A percentile compares a stretch with the other conserved stretches of the same genome.
These are phyloP conservation scores for Orbilia brochopaga DNA, from an alignment of 2,329 filamentous ascomycete species.

Conservation along the genomic window DNA sequence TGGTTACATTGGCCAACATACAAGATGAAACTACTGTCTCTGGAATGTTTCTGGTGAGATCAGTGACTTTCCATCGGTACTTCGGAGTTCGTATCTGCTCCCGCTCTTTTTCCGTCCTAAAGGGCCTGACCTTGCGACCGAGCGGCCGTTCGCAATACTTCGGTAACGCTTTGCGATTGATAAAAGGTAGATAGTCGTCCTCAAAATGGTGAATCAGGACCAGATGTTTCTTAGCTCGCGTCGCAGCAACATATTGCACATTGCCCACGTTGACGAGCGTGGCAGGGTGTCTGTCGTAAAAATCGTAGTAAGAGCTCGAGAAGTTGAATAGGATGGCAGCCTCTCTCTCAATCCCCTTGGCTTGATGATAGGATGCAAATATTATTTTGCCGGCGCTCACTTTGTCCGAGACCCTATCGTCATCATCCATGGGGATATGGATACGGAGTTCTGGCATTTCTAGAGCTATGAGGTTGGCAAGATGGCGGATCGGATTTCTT, in stretches of 20 bases:
- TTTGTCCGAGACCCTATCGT: slow-evolving; percentile 17
- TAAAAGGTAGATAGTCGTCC: slow-evolving; percentile 37
- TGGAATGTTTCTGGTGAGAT: slow-evolving; percentile 41
- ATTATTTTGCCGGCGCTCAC: slow-evolving; percentile 44
- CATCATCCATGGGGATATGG: slow-evolving; percentile 40
- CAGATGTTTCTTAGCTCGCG: slow-evolving; percentile 47
- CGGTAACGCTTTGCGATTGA: slow-evolving; percentile 29
- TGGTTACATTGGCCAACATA: neutral
- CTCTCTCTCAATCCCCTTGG: slow-evolving; percentile 52
- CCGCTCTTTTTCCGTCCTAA: slow-evolving; percentile 23
- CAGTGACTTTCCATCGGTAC: slow-evolving; percentile 35
- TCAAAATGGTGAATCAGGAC: slow-evolving; percentile 40
- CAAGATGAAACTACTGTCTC: slow-evolving; percentile 44
- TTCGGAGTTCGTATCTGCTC: slow-evolving; percentile 30
- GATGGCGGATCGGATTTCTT: slow-evolving; percentile 22
- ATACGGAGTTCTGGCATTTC: slow-evolving; percentile 35
- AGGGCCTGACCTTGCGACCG: slow-evolving; percentile 18
- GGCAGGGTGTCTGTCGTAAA: slow-evolving; percentile 34
- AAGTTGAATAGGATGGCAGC: slow-evolving; percentile 50
- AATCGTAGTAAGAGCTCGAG: slow-evolving; percentile 46
- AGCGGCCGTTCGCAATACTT: slow-evolving; percentile 33
- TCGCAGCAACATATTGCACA: slow-evolving; percentile 50
- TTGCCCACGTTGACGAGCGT: slow-evolving; percentile 30
- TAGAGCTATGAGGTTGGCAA: slow-evolving; percentile 43
- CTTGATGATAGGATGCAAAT: slow-evolving; percentile 50